Evolutionary conservation across 257 asterid species (phyloP).

Genomic region (Petunia axillaris): DNA sequence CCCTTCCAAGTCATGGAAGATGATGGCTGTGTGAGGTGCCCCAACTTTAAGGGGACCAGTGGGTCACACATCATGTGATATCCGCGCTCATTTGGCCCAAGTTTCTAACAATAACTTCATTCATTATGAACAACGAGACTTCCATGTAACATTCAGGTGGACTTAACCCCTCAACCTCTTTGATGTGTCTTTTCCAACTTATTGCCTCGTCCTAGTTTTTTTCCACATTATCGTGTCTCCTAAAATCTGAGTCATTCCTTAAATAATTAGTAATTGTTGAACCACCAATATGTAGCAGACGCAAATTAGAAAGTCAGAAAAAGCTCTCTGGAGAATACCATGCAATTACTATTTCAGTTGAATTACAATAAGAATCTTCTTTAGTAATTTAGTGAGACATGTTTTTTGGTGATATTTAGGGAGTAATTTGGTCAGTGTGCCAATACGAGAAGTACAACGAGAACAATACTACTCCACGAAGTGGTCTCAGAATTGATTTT

Average conservation of each 20-base stretch:
- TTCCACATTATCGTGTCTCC: neutral
- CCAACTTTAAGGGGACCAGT: slow-evolving; percentile 47
- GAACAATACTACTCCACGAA: no score
- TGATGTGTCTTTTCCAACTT: neutral
- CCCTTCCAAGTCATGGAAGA: neutral
- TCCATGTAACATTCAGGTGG: slow-evolving; percentile 28
- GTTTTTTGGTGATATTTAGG: no score
- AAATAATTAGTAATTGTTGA: neutral
- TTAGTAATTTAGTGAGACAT: no score
- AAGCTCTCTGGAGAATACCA: no score
- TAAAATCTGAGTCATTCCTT: neutral
- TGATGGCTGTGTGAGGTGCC: slow-evolving; percentile 43
- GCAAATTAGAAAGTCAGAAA: neutral
- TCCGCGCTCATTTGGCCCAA: slow-evolving; percentile 25
- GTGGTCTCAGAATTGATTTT: no score
- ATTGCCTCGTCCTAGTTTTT: neutral
- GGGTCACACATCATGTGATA: slow-evolving; percentile 62
- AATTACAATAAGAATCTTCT: no score
- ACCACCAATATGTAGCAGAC: neutral
- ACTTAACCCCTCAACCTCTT: slow-evolving; percentile 13
- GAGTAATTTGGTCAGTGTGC: no score
- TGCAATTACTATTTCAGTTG: neutral
- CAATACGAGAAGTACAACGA: no score
- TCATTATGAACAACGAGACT: slow-evolving; percentile 19
- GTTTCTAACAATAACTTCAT: neutral